Evolutionary conservation across 495 filamentous ascomycete genomes (phyloP).

Genomic region (Platismatia glauca): DNA sequence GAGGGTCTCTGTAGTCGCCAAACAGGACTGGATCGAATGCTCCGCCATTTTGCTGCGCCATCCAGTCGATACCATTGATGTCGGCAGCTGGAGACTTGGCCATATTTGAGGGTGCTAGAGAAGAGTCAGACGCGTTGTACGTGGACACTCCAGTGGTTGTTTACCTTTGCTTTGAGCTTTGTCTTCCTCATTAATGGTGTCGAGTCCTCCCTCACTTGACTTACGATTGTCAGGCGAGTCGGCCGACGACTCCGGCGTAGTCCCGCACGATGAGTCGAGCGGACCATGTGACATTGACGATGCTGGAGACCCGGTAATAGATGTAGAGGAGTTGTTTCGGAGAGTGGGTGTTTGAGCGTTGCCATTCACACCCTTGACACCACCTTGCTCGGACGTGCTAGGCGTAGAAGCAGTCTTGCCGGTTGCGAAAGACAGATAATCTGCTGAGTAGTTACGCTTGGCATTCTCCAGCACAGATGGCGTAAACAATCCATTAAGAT

Average conservation of each 20-base stretch:
- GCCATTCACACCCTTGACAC: slow-evolving; percentile 16
- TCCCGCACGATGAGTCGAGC: slow-evolving; percentile 68
- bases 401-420: slow-evolving; percentile 11
- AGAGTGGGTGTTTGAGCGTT: slow-evolving; percentile 14
- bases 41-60: slow-evolving; percentile 76
- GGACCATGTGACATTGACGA: slow-evolving; percentile 43
- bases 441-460: slow-evolving; percentile 20
- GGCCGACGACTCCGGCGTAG: slow-evolving; percentile 59
- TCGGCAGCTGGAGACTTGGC: slow-evolving; percentile 26
- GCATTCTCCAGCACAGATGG: slow-evolving; percentile 35
- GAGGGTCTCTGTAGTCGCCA: slow-evolving; percentile 84
- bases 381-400: slow-evolving; percentile 8
- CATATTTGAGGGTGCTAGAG: slow-evolving; percentile 18
- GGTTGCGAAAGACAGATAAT: slow-evolving; percentile 18
- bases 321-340: slow-evolving; percentile 23
- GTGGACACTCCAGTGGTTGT: slow-evolving; percentile 36
- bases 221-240: slow-evolving; percentile 40
- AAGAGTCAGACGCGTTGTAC: slow-evolving; percentile 27
- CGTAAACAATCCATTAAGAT: slow-evolving; percentile 39
- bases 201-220: slow-evolving; percentile 19
- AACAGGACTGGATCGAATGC: slow-evolving; percentile 90
- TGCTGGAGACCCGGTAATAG: slow-evolving; percentile 45
- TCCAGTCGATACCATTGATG: slow-evolving; percentile 56
- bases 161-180: slow-evolving; percentile 41
- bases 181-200: slow-evolving; percentile 28